Base-by-base conservation (phyloP, 306 rosid genomes). In the Fagus sylvatica region DNA sequence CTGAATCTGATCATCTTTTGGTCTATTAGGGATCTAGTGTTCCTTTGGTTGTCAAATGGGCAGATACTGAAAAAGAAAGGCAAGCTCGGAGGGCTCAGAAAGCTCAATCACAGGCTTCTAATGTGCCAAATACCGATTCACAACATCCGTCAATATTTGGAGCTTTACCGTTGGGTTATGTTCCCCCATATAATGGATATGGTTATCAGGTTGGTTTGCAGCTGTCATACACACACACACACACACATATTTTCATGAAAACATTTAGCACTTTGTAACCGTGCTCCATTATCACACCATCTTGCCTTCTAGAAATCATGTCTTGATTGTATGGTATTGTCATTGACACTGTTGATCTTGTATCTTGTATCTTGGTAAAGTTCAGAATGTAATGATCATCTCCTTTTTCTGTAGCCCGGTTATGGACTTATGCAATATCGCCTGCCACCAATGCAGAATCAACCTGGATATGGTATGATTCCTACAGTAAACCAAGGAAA, bases 11-110 rank as follows among this genome's bases (percentile, higher is more conserved):
- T 79, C 72, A 34, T 78, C 77, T 84, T 69, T 60, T 76, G 33
- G 53, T 57, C 78, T 68, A 62, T 32, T 74, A 96, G 99, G 98
- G 97, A 84, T 93, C 98, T 33, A 93, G 93, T 83, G 99, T 91
- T 84, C 98, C 99, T 59, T 89, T 96, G 91, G 96, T 96, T 80
- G 99, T 96, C 83, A 96, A 96, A 83, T 96, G 99, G 99, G 99
- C 99, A 53, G 99, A 96, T 81, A 96, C 99, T 42, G 98, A 96
- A 78, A 96, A 96, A 87, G 99, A 96, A 90, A 91, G 97, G 80
- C 96, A 87, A 89, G 99, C 98, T 73, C 97, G 99, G 64, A 90
- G 93, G 84, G 96, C 96, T 76, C 99, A 93, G 81, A 96, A 91
- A 93, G 92, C 96, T 77, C 97, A 91, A 55, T 96, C 96, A 71